Conservation (phyloP, 2,329 filamentous ascomycete genomes). For the Trematosphaeria pertusa region DNA sequence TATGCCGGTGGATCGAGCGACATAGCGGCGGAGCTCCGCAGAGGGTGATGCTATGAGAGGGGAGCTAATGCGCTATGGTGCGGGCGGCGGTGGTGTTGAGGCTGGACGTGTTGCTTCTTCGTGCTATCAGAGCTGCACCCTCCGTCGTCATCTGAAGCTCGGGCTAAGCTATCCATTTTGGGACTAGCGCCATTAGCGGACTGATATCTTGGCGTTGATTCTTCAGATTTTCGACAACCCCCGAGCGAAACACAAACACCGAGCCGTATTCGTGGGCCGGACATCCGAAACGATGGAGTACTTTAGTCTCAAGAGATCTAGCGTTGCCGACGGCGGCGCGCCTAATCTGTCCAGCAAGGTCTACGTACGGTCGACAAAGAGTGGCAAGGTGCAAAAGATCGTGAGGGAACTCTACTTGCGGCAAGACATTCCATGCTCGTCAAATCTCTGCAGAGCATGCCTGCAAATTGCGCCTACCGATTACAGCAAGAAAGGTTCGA, state of each 20-base stretch:
- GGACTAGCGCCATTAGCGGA: slow-evolving; percentile 15
- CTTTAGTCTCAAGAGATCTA: slow-evolving; percentile 65
- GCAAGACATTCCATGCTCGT: slow-evolving; percentile 97
- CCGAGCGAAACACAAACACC: slow-evolving; percentile 11
- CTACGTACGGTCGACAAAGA: slow-evolving; percentile 92
- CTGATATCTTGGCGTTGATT: slow-evolving; percentile 37
- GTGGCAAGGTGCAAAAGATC: slow-evolving; percentile 98
- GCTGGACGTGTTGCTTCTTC: slow-evolving; percentile 36
- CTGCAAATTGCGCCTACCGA: slow-evolving; percentile 76
- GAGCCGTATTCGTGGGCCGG: background rate
- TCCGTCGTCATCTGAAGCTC: slow-evolving; percentile 41
- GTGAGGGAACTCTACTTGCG: slow-evolving; percentile 95
- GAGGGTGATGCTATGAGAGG: slow-evolving; percentile 5
- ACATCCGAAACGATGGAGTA: slow-evolving; percentile 37
- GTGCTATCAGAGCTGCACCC: slow-evolving; percentile 39
- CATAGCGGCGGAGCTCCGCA: slow-evolving; percentile 61
- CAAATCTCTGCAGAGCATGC: slow-evolving; percentile 82
- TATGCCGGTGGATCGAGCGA: slow-evolving; percentile 92
- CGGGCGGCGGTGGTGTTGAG: slow-evolving; percentile 20
- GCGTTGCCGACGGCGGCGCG: slow-evolving; percentile 61
- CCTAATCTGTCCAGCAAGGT: slow-evolving; percentile 92
- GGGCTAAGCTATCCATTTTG: slow-evolving; percentile 18
- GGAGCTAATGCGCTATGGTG: slow-evolving; percentile 9
- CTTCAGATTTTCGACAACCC: slow-evolving; percentile 28
- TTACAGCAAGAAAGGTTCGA: slow-evolving; percentile 76